These are phyloP conservation scores for Vachellia pachyceras DNA, from an alignment of 306 rosid genomes.

Conservation along the genomic window DNA sequence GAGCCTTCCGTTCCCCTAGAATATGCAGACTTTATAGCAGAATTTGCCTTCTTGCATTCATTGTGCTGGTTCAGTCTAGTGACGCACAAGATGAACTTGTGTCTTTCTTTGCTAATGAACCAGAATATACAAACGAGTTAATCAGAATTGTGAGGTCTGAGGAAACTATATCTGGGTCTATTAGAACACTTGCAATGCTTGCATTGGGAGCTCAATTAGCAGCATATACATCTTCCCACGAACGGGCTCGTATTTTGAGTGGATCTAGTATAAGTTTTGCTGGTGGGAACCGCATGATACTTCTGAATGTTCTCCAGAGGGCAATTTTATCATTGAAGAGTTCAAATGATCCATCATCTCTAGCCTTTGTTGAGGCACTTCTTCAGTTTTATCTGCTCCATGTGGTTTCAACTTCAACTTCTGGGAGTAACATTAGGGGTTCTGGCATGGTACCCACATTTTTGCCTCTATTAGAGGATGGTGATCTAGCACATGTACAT, in stretches of 20 bases:
- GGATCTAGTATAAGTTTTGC: slow-evolving; percentile 90
- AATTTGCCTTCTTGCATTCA: slow-evolving; percentile 94
- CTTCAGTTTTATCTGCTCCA: slow-evolving; percentile 97
- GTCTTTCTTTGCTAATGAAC: slow-evolving; percentile 93
- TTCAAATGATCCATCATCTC: slow-evolving; percentile 84
- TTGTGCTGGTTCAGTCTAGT: slow-evolving; percentile 88
- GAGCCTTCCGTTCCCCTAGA: slow-evolving; percentile 81
- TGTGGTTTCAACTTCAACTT: slow-evolving; percentile 90
- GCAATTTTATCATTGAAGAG: slow-evolving; percentile 82
- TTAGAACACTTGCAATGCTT: slow-evolving; percentile 95
- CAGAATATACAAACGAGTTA: slow-evolving; percentile 92
- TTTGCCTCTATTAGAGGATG: slow-evolving; percentile 94
- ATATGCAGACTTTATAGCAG: slow-evolving; percentile 82
- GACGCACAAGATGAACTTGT: slow-evolving; percentile 95
- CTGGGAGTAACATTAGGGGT: slow-evolving; percentile 90
- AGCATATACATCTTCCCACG: slow-evolving; percentile 94
- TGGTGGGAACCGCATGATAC: slow-evolving; percentile 95
- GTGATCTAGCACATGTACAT: slow-evolving; percentile 85
- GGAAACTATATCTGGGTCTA: slow-evolving; percentile 79
- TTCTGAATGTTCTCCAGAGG: slow-evolving; percentile 91
- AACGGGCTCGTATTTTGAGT: slow-evolving; percentile 87
- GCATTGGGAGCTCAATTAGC: slow-evolving; percentile 99
- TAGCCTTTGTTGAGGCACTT: slow-evolving; percentile 95
- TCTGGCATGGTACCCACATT: slow-evolving; percentile 99
- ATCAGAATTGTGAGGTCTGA: slow-evolving; percentile 93